phyloP scores from a whole-genome alignment of 2,329 filamentous ascomycete species.

The Ilyonectria sp. region DNA sequence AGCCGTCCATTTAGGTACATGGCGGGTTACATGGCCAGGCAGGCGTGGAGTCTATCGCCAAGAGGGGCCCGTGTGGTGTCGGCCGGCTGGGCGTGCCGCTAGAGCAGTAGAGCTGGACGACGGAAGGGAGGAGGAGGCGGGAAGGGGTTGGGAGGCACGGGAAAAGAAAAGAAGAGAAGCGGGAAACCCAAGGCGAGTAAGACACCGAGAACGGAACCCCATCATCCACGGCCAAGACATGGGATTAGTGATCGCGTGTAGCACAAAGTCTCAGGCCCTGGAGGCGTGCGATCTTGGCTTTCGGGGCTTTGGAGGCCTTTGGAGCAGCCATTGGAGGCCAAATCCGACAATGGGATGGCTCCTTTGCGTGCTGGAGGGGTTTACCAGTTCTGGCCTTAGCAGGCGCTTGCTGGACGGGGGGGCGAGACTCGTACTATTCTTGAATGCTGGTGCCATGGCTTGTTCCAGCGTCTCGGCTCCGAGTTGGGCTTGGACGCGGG shows the following conservation, averaged over 20 bases:
- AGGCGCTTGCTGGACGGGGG: background rate
- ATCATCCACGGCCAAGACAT: background rate
- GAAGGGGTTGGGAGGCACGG: background rate
- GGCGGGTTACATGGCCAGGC: background rate
- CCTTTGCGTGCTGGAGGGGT: constrained; percentile 9
- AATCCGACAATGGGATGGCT: background rate
- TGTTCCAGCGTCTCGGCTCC: background rate
- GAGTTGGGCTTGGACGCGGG: background rate
- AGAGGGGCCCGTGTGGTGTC: background rate
- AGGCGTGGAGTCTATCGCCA: background rate
- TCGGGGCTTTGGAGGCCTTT: background rate
- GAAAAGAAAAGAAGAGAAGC: constrained; percentile 6
- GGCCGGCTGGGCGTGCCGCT: background rate
- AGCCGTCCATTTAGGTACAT: constrained; percentile 16
- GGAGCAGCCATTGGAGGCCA: background rate
- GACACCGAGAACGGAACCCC: constrained; percentile 7
- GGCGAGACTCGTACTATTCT: background rate
- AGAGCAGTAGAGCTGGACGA: background rate
- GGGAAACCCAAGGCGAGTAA: background rate
- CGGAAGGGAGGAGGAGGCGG: background rate
- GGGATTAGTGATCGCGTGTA: constrained; percentile 19
- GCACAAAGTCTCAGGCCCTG: constrained; percentile 19
- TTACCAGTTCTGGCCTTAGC: background rate
- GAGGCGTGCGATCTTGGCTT: constrained; percentile 17
- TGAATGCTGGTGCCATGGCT: constrained; percentile 3